Evolutionary conservation across 345 rosid species (phyloP).

Genomic region (Gynandropsis gynandra): DNA sequence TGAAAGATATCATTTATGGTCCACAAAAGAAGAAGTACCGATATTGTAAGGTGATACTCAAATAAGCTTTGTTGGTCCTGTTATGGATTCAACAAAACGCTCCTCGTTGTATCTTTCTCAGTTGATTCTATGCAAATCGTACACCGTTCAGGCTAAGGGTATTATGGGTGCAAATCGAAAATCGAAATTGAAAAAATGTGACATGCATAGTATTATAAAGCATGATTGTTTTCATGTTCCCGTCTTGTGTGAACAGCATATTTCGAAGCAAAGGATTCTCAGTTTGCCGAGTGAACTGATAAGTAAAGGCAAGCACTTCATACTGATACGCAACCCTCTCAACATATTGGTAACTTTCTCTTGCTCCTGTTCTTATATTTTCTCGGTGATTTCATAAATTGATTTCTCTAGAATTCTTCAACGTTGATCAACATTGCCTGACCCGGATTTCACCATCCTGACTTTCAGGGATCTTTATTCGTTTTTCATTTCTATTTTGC

Average conservation of each 20-base stretch:
- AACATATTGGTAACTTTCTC: slow-evolving; percentile 45
- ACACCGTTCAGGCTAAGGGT: no score
- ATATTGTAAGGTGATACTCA: slow-evolving; percentile 62
- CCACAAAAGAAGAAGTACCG: slow-evolving; percentile 65
- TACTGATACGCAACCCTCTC: slow-evolving; percentile 72
- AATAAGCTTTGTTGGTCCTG: slow-evolving; percentile 1
- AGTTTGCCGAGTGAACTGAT: slow-evolving; percentile 60
- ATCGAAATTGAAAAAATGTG: no score
- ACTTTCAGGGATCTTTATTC: background rate
- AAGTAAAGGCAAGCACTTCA: slow-evolving; percentile 76
- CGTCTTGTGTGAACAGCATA: slow-evolving; percentile 38
- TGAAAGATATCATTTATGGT: slow-evolving; percentile 57
- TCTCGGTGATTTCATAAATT: background rate
- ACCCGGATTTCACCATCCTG: no score
- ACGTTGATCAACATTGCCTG: no score
- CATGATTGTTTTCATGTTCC: background rate
- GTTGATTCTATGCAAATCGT: no score
- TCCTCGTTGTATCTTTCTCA: slow-evolving; percentile 3
- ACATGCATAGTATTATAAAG: background rate
- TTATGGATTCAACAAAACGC: background rate
- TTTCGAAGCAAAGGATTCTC: slow-evolving; percentile 51
- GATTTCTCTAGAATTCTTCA: background rate
- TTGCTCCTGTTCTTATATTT: background rate
- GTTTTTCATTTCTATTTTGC: slow-evolving; percentile 7
- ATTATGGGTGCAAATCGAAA: no score